Evolutionary conservation across 1,284 basidiomycete species (phyloP).

Genomic region (Moesziomyces aphidis): DNA sequence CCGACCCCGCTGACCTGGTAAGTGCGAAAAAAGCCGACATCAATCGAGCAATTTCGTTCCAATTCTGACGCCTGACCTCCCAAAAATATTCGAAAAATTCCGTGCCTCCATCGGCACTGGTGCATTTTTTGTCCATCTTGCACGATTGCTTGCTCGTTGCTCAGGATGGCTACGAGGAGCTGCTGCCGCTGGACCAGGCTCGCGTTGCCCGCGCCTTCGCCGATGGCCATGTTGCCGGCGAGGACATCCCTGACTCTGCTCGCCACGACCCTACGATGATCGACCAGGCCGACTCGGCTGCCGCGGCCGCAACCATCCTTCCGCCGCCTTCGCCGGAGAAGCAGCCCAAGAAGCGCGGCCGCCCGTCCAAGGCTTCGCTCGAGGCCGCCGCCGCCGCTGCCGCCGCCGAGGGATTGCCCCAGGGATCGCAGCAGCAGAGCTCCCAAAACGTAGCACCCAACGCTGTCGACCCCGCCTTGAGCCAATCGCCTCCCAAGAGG

Average conservation of each 20-base stretch:
- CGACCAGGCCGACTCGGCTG: slow-evolving; percentile 10
- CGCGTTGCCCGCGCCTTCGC: slow-evolving; percentile 40
- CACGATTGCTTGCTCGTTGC: background rate
- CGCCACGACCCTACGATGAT: slow-evolving; percentile 26
- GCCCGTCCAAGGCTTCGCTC: slow-evolving; percentile 29
- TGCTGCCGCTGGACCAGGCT: slow-evolving; percentile 36
- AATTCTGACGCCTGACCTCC: background rate
- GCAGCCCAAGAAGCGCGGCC: slow-evolving; percentile 41
- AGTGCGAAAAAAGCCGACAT: slow-evolving; percentile 8
- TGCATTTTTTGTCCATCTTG: background rate
- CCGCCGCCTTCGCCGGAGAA: slow-evolving; percentile 7
- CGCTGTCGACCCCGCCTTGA: background rate
- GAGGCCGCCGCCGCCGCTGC: slow-evolving; percentile 10
- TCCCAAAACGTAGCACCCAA: slow-evolving; percentile 4
- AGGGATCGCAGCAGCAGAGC: background rate
- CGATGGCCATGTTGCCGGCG: slow-evolving; percentile 45
- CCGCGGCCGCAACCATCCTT: slow-evolving; percentile 4
- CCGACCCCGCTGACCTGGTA: slow-evolving; percentile 67
- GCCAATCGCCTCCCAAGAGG: slow-evolving; percentile 13
- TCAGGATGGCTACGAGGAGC: slow-evolving; percentile 52
- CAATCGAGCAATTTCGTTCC: background rate
- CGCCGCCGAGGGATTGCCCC: slow-evolving; percentile 4
- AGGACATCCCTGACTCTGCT: slow-evolving; percentile 51
- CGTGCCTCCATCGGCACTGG: background rate
- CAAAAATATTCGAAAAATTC: background rate